Evolutionary conservation across 306 rosid genomes (phyloP).

Genomic region (Pyrus pyrifolia): DNA sequence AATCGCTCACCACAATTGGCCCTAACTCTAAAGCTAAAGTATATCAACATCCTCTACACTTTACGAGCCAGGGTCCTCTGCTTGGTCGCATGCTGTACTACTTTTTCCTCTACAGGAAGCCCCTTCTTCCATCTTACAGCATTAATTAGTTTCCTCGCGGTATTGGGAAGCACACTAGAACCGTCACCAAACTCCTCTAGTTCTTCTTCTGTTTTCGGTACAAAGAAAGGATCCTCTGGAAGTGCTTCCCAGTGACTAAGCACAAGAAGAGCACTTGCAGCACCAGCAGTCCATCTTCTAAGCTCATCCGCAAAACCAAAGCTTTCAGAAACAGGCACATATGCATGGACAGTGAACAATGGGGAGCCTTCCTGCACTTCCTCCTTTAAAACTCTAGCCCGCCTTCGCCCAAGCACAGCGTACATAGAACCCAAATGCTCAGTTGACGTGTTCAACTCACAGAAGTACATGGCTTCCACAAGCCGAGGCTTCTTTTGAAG

Average conservation of each 20-base stretch:
- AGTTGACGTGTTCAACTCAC: slow-evolving; percentile 71
- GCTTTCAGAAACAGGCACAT: slow-evolving; percentile 82
- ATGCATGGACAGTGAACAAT: slow-evolving; percentile 85
- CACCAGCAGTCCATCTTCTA: slow-evolving; percentile 79
- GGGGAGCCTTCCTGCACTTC: slow-evolving; percentile 98
- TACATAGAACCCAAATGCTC: slow-evolving; percentile 83
- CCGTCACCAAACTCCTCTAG: slow-evolving; percentile 94
- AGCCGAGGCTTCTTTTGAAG: slow-evolving; percentile 77
- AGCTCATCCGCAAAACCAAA: slow-evolving; percentile 90
- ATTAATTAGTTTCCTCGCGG: slow-evolving; percentile 79
- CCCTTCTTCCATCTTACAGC: slow-evolving; percentile 47
- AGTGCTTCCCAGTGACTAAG: slow-evolving; percentile 92
- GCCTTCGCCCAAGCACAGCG: slow-evolving; percentile 79
- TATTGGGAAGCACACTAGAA: slow-evolving; percentile 81
- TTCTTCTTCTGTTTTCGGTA: slow-evolving; percentile 80
- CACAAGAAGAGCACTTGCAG: slow-evolving; percentile 80
- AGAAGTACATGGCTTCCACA: slow-evolving; percentile 92
- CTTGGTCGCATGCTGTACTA: too few species aligned
- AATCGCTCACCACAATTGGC: background rate
- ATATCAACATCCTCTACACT: too few species aligned
- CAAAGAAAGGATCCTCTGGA: slow-evolving; percentile 85
- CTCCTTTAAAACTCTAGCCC: slow-evolving; percentile 74
- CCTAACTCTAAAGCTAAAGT: background rate
- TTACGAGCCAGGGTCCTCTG: too few species aligned
- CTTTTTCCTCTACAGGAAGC: too few species aligned